These are phyloP conservation scores for Acer negundo DNA, from an alignment of 345 rosid species.

Conservation along the genomic window DNA sequence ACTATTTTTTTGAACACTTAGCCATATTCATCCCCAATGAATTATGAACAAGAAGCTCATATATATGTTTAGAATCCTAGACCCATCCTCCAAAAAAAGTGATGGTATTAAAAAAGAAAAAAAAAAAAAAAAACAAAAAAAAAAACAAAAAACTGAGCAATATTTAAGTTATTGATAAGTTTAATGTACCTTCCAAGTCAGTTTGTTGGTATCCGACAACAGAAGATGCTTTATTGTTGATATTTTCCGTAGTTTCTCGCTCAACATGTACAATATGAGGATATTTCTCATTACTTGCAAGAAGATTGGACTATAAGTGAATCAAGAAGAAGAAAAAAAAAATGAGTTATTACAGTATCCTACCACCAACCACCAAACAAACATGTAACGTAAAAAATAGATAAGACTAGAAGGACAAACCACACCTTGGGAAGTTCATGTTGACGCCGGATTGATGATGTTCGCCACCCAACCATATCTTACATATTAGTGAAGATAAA, in stretches of 20 bases:
- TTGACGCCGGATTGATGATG: conserved; percentile 87
- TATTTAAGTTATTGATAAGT: conserved; percentile 15
- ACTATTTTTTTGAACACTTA: neutral
- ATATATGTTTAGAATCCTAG: neutral
- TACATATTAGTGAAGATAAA: conserved; percentile 44
- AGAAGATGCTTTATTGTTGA: conserved; percentile 31
- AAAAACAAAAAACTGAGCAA: neutral
- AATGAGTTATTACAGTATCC: neutral
- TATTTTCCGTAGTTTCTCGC: conserved; percentile 28
- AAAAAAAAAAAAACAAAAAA: neutral
- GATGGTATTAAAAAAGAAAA: neutral
- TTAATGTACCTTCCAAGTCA: conserved; percentile 75
- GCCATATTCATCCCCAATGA: neutral
- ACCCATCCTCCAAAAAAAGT: neutral
- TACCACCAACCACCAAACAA: conserved; percentile 1
- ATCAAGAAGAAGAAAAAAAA: conserved; percentile 19
- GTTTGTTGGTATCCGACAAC: conserved; percentile 35
- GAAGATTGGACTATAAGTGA: conserved; percentile 66
- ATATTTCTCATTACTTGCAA: conserved; percentile 63
- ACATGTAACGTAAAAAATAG: neutral
- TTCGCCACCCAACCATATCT: conserved; percentile 97
- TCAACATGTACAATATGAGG: conserved; percentile 78
- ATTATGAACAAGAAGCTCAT: neutral
- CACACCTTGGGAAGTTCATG: conserved; percentile 82
- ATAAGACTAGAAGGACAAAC: neutral